Percentiles rank a stretch among this genome's conserved stretches.
These are phyloP conservation scores for Heracleum sosnowskyi DNA, from an alignment of 129 eudicot genomes.

Conservation along the genomic window DNA sequence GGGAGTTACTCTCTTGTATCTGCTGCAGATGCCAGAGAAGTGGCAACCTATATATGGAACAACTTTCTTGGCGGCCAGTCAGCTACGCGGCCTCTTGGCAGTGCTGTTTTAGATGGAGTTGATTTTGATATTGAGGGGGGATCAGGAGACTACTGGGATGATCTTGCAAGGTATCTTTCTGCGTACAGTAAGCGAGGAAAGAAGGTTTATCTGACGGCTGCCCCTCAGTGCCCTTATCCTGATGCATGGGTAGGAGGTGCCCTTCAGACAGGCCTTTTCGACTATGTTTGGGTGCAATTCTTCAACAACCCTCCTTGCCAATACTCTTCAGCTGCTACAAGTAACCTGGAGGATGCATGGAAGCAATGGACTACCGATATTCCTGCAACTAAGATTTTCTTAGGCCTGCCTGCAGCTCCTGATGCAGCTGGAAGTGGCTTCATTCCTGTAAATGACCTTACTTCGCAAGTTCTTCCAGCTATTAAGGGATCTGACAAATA, in stretches of 20 bases:
- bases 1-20: constrained; percentile 1
- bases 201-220: constrained; percentile 5
- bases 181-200: constrained; percentile 1
- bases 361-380: constrained; percentile 4
- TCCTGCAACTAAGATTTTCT: constrained; percentile 2
- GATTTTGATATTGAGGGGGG: constrained; percentile 5
- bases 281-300: constrained; percentile 4
- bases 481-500: constrained; percentile 1
- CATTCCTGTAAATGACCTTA: constrained; percentile 2
- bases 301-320: constrained; percentile 2
- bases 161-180: constrained; percentile 3
- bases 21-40: constrained; percentile 11
- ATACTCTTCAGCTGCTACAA: not conserved
- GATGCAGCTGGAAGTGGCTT: constrained; percentile 10
- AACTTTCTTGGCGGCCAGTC: constrained; percentile 6
- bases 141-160: constrained; percentile 1
- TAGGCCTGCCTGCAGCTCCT: constrained; percentile 5
- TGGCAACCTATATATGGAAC: constrained; percentile 1
- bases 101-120: not conserved
- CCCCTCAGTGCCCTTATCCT: not conserved
- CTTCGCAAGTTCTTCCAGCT: not conserved
- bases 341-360: constrained; percentile 10
- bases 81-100: not conserved
- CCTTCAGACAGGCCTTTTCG: not conserved
- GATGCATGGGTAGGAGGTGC: constrained; percentile 8